Conservation (phyloP, 2,329 filamentous ascomycete genomes). For the Didymella sp. region DNA sequence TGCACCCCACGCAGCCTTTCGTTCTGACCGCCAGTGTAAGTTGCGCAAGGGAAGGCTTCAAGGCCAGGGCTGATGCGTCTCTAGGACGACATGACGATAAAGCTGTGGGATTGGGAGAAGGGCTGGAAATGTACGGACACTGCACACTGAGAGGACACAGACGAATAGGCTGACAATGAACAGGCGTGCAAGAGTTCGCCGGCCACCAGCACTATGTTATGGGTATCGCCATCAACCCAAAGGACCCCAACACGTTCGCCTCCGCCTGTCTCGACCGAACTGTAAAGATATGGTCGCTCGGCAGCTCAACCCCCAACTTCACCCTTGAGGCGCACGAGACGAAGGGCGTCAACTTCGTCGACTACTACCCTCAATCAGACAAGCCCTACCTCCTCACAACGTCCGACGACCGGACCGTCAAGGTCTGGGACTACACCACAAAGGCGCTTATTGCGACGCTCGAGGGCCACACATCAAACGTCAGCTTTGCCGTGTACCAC, state of each 20-base stretch:
- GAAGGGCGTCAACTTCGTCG: slow-evolving; percentile 97
- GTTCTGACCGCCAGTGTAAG: slow-evolving; percentile 82
- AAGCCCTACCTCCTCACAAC: slow-evolving; percentile 92
- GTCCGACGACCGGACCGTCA: slow-evolving; percentile 94
- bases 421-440: slow-evolving; percentile 99
- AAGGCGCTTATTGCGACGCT: slow-evolving; percentile 96
- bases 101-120: slow-evolving; percentile 99
- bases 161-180: slow-evolving; percentile 27
- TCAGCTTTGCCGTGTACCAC: slow-evolving; percentile 97
- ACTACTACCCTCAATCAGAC: slow-evolving; percentile 76
- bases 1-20: slow-evolving; percentile 94
- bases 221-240: slow-evolving; percentile 96
- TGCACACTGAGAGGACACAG: neutral
- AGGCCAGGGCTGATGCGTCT: slow-evolving; percentile 29
- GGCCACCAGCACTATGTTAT: slow-evolving; percentile 97
- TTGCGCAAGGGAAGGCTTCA: slow-evolving; percentile 11
- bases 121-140: slow-evolving; percentile 79
- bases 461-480: slow-evolving; percentile 96
- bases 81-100: slow-evolving; percentile 66
- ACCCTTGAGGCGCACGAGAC: slow-evolving; percentile 96
- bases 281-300: slow-evolving; percentile 97
- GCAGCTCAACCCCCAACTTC: slow-evolving; percentile 92
- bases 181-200: slow-evolving; percentile 84
- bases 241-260: slow-evolving; percentile 79
- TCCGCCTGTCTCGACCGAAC: slow-evolving; percentile 95